Base-by-base conservation (phyloP, 192 early-diverging fungal species). In the Powellomyces hirtus region DNA sequence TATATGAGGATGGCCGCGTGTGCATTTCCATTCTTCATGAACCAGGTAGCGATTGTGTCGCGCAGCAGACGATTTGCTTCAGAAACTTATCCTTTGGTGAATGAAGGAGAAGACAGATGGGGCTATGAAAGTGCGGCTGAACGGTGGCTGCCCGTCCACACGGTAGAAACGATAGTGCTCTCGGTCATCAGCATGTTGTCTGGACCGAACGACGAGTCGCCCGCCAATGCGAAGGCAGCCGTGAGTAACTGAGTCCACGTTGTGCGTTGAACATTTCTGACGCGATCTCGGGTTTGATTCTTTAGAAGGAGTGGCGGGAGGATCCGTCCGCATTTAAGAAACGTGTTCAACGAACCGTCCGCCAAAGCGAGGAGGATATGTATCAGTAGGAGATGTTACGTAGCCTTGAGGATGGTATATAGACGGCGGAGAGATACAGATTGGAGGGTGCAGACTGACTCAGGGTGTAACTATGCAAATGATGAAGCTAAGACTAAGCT, bases 1-100 rank as follows among this genome's bases (percentile, higher is more conserved):
- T 97, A 4, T 95, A 96, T 74, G 78, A 82, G 11, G 83, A 94
- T 75, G 97, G 97, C 16, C 84, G 86, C 27, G 94, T 98, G 18
- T 97, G 95, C 75, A 97, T 98, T 55, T 94, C 92, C n/a, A 98
- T 98, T 71, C 77, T 98, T 72, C 91, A 92, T 81, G 75, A 84
- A 38, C 68, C 77, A 42, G 71, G 71, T 49, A 49, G 4, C 14
- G n/a, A 26, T 51, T 33, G 18, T 51, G 18, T 24, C 7, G 16
- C 10, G 24, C 26, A 51, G 34, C n/a, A 6, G 18, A 51, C 40
- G 40, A 18, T 18, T 42, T 8, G 40, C 40, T 42, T 18, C 18
- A 42, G 22, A 20, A 26, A 18, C 20, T 4, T 46, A 22, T 31
- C 24, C 38, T 50, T 52, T 27, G 2, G 31, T 22, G 11, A 3